Evolutionary conservation across 73 alveolate genomes (phyloP).

Genomic region (Tetrahymena malaccensis): DNA sequence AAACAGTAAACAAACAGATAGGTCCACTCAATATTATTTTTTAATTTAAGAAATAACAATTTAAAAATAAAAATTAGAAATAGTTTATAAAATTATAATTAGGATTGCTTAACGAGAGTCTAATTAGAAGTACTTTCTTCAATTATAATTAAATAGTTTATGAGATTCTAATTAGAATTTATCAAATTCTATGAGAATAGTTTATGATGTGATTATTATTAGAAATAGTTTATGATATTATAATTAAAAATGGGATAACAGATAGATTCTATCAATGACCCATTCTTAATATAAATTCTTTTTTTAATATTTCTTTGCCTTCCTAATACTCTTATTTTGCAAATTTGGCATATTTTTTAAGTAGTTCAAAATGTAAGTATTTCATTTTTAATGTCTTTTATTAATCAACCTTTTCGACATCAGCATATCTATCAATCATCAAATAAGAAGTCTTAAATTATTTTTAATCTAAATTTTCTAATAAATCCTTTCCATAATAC

Average conservation of each 20-base stretch:
- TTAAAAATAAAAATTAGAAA: neutral
- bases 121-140: too few relatives aligned
- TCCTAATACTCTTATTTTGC: neutral
- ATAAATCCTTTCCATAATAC: constrained; percentile 22
- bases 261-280: neutral
- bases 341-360: constrained; percentile 18
- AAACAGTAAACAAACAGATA: too few relatives aligned
- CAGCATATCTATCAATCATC: constrained; percentile 21
- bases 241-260: too few relatives aligned
- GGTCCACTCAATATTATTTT: too few relatives aligned
- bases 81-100: too few relatives aligned
- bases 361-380: constrained; percentile 27
- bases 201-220: too few relatives aligned
- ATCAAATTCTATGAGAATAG: too few relatives aligned
- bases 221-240: too few relatives aligned
- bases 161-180: too few relatives aligned
- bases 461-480: neutral
- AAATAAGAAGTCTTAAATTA: neutral
- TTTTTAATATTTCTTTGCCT: neutral
- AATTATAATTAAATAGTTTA: too few relatives aligned
- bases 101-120: too few relatives aligned
- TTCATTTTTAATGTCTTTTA: constrained; percentile 4
- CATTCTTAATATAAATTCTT: neutral
- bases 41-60: too few relatives aligned
- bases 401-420: constrained; percentile 10